Evolutionary conservation across 2,329 filamentous ascomycete species (phyloP), one percentile per base, ranked within the genome.

Genomic region (Pyrenochaeta sp.): DNA sequence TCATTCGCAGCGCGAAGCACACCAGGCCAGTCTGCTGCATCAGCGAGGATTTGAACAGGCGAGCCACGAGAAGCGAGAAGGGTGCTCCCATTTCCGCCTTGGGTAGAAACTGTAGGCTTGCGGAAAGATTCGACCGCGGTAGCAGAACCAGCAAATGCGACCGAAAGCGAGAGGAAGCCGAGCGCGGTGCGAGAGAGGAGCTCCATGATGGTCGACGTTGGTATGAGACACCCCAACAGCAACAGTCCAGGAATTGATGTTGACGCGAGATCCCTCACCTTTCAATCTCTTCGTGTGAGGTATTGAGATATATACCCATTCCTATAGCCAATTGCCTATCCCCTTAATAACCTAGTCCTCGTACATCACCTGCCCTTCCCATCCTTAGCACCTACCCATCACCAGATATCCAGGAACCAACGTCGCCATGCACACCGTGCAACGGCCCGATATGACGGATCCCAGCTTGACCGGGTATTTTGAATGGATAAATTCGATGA

Each of bases 1-100:
- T 92, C 89, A 39, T 87, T 82, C 0, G 88, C 89, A 5, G 87
- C 88, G 27, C 89, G 84, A 52, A 90, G 82, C 0, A 91, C 89
- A 55, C 88, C 89, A 78, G 86, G 88, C 80, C 85, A 90, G 58
- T 91, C 89, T 19, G 68, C 74, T 5, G 69, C 72, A 62, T 78
- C 76, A 48, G 77, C 72, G 1, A 73, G 54, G 2, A 78, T 64
- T 19, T 62, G 66, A 34, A 76, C 76, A 22, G 68, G 61, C 3
- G 71, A 73, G 36, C 61, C 64, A 32, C 64, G 60, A 13, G 72
- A 71, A 15, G 73, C 75, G 7, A 78, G 71, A 19, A 71, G 61
- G 30, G 68, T 60, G 50, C 67, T 66, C 10, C 76, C 79, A 60
- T 72, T 81, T 68, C 58, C 77, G 69, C 79, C 70, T 72, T 79